Conservation (phyloP, 2,329 filamentous ascomycete species). For the Curvularia eragrostidis region DNA sequence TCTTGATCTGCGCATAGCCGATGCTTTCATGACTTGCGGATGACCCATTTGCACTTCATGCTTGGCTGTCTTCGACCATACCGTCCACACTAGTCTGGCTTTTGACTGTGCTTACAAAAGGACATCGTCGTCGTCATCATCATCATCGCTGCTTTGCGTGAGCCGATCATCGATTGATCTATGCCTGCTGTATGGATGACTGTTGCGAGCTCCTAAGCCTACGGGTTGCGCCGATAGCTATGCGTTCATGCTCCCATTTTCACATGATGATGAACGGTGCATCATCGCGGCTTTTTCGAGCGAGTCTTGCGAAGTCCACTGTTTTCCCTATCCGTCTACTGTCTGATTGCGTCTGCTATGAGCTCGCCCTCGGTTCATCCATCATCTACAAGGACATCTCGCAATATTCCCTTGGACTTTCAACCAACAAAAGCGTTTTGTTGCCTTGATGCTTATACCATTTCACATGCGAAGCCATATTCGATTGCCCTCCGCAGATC, state of each 20-base stretch:
- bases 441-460: conserved; percentile 15
- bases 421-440: conserved; percentile 16
- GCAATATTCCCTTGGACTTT: background rate
- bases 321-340: conserved; percentile 1
- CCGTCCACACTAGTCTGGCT: conserved; percentile 10
- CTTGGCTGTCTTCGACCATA: conserved; percentile 13
- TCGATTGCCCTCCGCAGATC: conserved; percentile 1
- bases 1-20: conserved; percentile 30
- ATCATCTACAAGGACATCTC: conserved; percentile 1
- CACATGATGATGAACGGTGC: conserved; percentile 4
- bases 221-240: conserved; percentile 1
- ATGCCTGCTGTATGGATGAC: conserved; percentile 20
- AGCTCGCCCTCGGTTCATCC: conserved; percentile 2
- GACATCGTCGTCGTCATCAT: conserved; percentile 4
- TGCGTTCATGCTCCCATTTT: conserved; percentile 2
- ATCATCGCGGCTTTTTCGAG: conserved; percentile 1
- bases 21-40: conserved; percentile 25
- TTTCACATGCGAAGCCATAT: background rate
- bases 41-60: conserved; percentile 32
- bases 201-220: conserved; percentile 9
- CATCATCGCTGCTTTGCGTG: conserved; percentile 24
- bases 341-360: conserved; percentile 8
- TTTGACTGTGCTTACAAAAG: conserved; percentile 7
- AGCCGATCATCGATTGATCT: conserved; percentile 21
- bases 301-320: background rate